Evolutionary conservation across 1,284 basidiomycete species (phyloP), one percentile per base, ranked within the genome.

Genomic region (Sporisorium sorghi): DNA sequence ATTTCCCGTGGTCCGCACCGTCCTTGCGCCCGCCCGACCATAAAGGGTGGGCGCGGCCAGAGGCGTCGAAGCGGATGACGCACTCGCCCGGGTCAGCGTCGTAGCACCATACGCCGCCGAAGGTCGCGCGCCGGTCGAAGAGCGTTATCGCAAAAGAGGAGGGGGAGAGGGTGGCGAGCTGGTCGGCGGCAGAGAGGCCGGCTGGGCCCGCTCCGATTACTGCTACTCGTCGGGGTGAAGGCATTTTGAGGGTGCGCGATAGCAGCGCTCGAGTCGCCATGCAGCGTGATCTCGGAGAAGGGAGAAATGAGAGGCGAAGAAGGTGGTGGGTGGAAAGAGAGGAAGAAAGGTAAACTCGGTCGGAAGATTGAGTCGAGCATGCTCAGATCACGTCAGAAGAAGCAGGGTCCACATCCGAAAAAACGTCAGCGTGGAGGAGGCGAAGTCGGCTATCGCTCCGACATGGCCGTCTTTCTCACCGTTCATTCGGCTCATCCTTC

Each of bases 141-240:
- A 83, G 49, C 3, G 64, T 60, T 0, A 73, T 26, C 39, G 21
- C 24, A 10, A 33, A 21, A n/a, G 37, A 17, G 39, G 23, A 12
- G 1, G 46, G 5, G 17, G 24, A 30, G 32, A 59, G 47, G 65
- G 68, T 77, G 7, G 85, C 69, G 2, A 85, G 64, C 58, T 87
- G 85, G 46, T 85, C 82, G 8, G 85, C 79, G 24, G 85, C 84
- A 0, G 84, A 80, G 12, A 88, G 75, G 0, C 86, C 87, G 0
- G 84, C 75, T 17, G 85, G 80, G 14, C 87, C 87, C 0, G 81
- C 85, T 14, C 87, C 87, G 17, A 87, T 83, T 33, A 87, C 74
- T 5, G 85, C 86, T 19, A 87, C 76, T 24, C 86, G 19, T 17
- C 40, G 46, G 50, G 17, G 53, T 21, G 26, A 26, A 24, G 24